Percentiles rank a stretch among this genome's conserved stretches.
Evolutionary conservation across 2,329 filamentous ascomycete species (phyloP).

Genomic region (Fusarium cyanostomum): DNA sequence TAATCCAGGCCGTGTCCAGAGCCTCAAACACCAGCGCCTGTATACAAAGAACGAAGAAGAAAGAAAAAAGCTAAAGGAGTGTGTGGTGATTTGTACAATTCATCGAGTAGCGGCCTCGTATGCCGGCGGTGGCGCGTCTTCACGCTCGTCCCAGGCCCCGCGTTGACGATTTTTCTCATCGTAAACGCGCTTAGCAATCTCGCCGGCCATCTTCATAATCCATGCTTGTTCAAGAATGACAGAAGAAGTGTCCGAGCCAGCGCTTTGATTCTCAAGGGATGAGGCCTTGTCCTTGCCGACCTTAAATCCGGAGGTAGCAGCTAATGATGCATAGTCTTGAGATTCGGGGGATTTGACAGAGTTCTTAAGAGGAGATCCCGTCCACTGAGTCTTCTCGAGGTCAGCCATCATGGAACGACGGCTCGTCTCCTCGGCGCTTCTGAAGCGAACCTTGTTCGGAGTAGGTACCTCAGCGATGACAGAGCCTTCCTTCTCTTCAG

Average conservation of each 20-base stretch:
- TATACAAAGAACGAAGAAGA: constrained; percentile 26
- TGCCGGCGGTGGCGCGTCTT: constrained; percentile 68
- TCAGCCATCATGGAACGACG: constrained; percentile 41
- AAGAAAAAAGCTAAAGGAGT: constrained; percentile 30
- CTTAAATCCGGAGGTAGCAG: constrained; percentile 25
- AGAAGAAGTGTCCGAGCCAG: constrained; percentile 60
- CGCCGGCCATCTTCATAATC: constrained; percentile 93
- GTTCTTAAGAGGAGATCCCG: constrained; percentile 35
- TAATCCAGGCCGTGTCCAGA: constrained; percentile 22
- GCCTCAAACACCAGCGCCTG: constrained; percentile 37
- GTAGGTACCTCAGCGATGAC: constrained; percentile 40
- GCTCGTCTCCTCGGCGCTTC: constrained; percentile 30
- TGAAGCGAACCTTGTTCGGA: constrained; percentile 56
- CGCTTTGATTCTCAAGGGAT: constrained; percentile 46
- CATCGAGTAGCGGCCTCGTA: constrained; percentile 63
- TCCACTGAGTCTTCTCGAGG: constrained; percentile 37
- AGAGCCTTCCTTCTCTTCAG: constrained; percentile 66
- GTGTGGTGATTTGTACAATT: constrained; percentile 36
- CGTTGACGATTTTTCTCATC: constrained; percentile 75
- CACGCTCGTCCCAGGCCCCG: constrained; percentile 58
- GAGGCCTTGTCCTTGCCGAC: constrained; percentile 45
- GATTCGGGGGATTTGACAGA: constrained; percentile 29
- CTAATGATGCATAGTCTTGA: constrained; percentile 27
- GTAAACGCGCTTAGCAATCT: constrained; percentile 87
- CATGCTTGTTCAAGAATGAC: constrained; percentile 81